These are phyloP conservation scores for Bryum argenteum DNA, from an alignment of 225 moss, liverwort and hornwort genomes.

Conservation along the genomic window DNA sequence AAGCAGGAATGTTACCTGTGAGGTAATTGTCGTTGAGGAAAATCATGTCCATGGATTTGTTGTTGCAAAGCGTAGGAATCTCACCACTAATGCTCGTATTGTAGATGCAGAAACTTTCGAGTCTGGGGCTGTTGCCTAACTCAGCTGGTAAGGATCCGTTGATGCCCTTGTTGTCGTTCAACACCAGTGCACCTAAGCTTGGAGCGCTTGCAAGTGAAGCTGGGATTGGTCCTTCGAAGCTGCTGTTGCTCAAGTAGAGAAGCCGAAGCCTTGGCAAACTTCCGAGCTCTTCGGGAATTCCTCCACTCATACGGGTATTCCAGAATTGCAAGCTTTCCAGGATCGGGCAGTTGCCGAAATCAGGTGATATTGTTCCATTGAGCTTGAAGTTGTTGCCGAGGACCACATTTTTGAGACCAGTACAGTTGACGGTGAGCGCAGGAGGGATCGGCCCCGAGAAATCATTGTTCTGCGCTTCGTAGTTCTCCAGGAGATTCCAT, in stretches of 20 bases:
- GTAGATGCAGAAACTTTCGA: conserved; percentile 11
- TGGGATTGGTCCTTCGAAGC: conserved; percentile 30
- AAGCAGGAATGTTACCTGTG: conserved; percentile 30
- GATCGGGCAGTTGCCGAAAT: conserved; percentile 27
- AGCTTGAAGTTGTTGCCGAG: conserved; percentile 33
- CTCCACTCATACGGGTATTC: conserved; percentile 34
- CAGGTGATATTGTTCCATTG: conserved; percentile 23
- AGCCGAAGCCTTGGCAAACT: conserved; percentile 15
- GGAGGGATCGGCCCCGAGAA: conserved; percentile 30
- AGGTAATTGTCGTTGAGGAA: conserved; percentile 38
- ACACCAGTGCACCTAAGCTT: conserved; percentile 15
- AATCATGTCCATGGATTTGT: conserved; percentile 11
- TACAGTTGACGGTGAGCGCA: conserved; percentile 26
- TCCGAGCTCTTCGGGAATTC: conserved; percentile 24
- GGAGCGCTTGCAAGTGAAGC: conserved; percentile 32
- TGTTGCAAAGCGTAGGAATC: conserved; percentile 23
- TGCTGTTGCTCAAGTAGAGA: conserved; percentile 36
- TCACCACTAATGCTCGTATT: conserved; percentile 27
- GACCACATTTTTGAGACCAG: conserved; percentile 37
- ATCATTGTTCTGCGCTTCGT: conserved; percentile 28
- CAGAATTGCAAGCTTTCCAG: conserved; percentile 41
- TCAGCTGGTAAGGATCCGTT: conserved; percentile 35
- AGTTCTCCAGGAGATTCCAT: conserved; percentile 36
- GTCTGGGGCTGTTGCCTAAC: conserved; percentile 12
- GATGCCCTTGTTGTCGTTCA: conserved; percentile 25